phyloP scores from a whole-genome alignment of 2,329 filamentous ascomycete species.

The Epichloe festucae region DNA sequence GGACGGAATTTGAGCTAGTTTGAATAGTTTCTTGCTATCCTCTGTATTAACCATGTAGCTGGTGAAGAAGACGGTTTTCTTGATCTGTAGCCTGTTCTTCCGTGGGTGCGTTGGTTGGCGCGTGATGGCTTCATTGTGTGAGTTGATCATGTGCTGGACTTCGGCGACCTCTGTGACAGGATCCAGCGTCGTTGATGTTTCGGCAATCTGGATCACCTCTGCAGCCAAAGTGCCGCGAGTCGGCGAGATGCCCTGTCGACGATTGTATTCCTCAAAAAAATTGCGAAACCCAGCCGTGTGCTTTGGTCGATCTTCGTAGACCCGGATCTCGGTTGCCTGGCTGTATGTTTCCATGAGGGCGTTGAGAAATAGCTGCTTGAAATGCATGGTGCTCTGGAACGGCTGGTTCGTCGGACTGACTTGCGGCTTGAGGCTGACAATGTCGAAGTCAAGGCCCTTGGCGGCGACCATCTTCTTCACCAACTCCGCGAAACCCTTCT shows the following conservation, averaged over 20 bases:
- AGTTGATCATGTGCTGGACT: conserved; percentile 79
- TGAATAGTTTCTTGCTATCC: conserved; percentile 60
- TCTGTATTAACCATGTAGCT: conserved; percentile 69
- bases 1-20: conserved; percentile 51
- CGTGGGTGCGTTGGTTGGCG: conserved; percentile 21
- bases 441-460: conserved; percentile 73
- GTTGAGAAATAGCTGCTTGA: conserved; percentile 78
- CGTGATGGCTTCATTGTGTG: conserved; percentile 53
- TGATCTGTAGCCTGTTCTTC: conserved; percentile 50
- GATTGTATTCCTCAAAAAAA: conserved; percentile 72
- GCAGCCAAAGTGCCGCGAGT: conserved; percentile 54
- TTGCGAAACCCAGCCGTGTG: conserved; percentile 73
- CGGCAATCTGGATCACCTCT: conserved; percentile 78
- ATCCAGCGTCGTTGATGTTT: conserved; percentile 60
- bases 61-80: conserved; percentile 82
- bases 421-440: conserved; percentile 76
- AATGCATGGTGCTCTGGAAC: conserved; percentile 74
- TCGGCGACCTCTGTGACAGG: conserved; percentile 69
- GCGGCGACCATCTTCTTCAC: conserved; percentile 69
- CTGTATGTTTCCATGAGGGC: conserved; percentile 78
- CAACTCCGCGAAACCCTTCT: conserved; percentile 63
- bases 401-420: conserved; percentile 67
- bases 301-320: conserved; percentile 54
- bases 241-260: conserved; percentile 31
- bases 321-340: conserved; percentile 66